Evolutionary conservation across 176 grass and related monocot species (phyloP).

Genomic region (Aegilops speltoides): DNA sequence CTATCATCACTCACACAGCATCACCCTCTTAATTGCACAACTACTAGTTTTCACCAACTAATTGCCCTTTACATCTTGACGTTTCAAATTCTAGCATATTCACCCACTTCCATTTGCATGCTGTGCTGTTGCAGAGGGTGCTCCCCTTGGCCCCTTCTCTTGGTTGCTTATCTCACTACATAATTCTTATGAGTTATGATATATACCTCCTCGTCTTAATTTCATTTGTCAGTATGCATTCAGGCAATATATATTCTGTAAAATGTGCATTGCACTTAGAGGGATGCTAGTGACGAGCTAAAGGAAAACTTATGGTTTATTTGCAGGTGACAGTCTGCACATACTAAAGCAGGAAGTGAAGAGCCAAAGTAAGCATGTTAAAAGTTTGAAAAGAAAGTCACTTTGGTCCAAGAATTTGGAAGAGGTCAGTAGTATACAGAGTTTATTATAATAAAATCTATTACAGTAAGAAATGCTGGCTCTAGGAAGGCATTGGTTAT

Average conservation of each 20-base stretch:
- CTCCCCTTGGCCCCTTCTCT: not conserved
- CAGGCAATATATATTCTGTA: not conserved
- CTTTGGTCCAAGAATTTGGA: conserved; percentile 97
- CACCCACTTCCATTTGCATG: not conserved
- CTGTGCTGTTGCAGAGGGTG: not conserved
- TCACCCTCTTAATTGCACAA: not conserved
- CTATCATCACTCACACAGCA: not conserved
- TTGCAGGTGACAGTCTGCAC: conserved; percentile 82
- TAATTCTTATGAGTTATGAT: not conserved
- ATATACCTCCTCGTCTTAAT: not conserved
- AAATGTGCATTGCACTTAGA: not conserved
- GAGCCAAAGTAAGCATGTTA: conserved; percentile 87
- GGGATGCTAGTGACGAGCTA: not conserved
- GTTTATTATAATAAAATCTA: conserved; percentile 31
- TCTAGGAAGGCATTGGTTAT: conserved; percentile 15
- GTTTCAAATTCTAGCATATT: conserved; percentile 2
- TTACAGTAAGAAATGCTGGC: conserved; percentile 29
- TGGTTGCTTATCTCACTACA: not conserved
- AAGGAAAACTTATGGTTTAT: conserved; percentile 30
- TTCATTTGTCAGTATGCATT: not conserved
- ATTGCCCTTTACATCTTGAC: not conserved
- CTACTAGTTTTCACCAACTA: not conserved
- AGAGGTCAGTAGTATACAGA: conserved; percentile 63
- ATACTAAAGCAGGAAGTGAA: conserved; percentile 90
- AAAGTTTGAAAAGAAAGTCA: conserved; percentile 82